Percentiles rank a stretch among this genome's conserved stretches.
Evolutionary conservation across 805 yeast genomes (phyloP).

Genomic region (Kluyveromyces dobzhanskii): DNA sequence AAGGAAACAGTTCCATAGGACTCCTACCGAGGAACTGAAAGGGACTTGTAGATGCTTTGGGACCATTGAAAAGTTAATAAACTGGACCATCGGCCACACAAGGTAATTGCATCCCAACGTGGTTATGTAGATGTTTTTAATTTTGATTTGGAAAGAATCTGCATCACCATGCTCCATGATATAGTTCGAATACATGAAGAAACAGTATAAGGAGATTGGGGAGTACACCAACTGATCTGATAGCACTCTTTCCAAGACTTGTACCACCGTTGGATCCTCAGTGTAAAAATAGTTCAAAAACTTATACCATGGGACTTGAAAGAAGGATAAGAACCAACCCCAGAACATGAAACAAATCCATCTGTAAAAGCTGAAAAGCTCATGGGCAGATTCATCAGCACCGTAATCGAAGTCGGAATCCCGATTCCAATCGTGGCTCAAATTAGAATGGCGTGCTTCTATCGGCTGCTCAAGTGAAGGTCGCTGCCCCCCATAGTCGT

Average conservation of each 20-base stretch:
- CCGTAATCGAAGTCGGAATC: neutral
- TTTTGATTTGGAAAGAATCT: slow-evolving; percentile 54
- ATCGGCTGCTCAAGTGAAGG: neutral
- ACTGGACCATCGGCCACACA: slow-evolving; percentile 80
- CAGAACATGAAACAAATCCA: slow-evolving; percentile 74
- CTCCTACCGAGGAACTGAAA: slow-evolving; percentile 77
- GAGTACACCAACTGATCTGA: slow-evolving; percentile 88
- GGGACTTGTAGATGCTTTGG: slow-evolving; percentile 80
- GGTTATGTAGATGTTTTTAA: slow-evolving; percentile 55
- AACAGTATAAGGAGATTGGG: slow-evolving; percentile 71
- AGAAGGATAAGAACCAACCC: slow-evolving; percentile 79
- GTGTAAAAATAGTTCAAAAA: slow-evolving; percentile 70
- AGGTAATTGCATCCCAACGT: slow-evolving; percentile 61
- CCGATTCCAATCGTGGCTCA: neutral
- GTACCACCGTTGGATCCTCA: slow-evolving; percentile 74
- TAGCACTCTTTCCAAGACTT: slow-evolving; percentile 76
- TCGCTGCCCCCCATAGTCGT: slow-evolving; percentile 19
- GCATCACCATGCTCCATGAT: slow-evolving; percentile 68
- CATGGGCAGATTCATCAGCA: slow-evolving; percentile 7
- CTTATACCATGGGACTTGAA: slow-evolving; percentile 84
- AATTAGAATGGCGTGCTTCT: neutral
- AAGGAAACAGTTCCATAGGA: slow-evolving; percentile 88
- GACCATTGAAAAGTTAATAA: slow-evolving; percentile 60
- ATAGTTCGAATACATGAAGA: slow-evolving; percentile 77
- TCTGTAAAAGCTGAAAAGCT: slow-evolving; percentile 53